Evolutionary conservation across 129 eudicot genomes (phyloP), one percentile per base, ranked within the genome.

Genomic region (Logfia minima): DNA sequence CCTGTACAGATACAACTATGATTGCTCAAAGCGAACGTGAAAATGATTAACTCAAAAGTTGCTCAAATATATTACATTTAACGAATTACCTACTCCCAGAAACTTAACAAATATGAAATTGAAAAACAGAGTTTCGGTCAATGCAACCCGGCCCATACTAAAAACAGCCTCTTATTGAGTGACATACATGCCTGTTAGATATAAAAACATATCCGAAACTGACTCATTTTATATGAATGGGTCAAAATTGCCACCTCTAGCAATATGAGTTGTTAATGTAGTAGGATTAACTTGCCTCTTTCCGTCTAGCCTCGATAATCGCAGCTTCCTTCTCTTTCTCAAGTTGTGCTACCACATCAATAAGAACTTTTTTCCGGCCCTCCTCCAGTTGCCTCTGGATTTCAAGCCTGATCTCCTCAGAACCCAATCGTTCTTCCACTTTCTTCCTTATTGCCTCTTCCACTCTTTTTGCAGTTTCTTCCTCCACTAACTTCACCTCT

Each of bases 251-350:
- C 53, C 53, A 45, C 53, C 18, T 48, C 55, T 48, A 48, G 18
- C 55, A 43, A 43, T 2, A 43, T 2, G 55, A 35, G 31, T 68
- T 39, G 39, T 68, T 16, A 68, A 39, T 4, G 55, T 6, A 14
- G 35, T 24, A 10, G n/a, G 28, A 63, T 26, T 26, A 63, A 10
- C 85, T 80, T 84, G 53, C 99, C 90, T 91, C 97, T 82, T 85
- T 95, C 37, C 63, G 76, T 72, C 83, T 86, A 62, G 97, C 90
- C 85, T 89, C 96, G 55, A 86, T 76, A 53, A 95, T 73, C 39
- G 99, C 96, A 55, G 87, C 92, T 85, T 95, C 99, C 84, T 88
- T 95, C 87, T 91, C 96, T 86, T 81, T 95, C 81, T 92, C 90
- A 75, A 95, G 97, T 81, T 95, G 99, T 62, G 87, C 88, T 68